Conservation (phyloP, 805 yeast genomes). For the Ogataea sp. region DNA sequence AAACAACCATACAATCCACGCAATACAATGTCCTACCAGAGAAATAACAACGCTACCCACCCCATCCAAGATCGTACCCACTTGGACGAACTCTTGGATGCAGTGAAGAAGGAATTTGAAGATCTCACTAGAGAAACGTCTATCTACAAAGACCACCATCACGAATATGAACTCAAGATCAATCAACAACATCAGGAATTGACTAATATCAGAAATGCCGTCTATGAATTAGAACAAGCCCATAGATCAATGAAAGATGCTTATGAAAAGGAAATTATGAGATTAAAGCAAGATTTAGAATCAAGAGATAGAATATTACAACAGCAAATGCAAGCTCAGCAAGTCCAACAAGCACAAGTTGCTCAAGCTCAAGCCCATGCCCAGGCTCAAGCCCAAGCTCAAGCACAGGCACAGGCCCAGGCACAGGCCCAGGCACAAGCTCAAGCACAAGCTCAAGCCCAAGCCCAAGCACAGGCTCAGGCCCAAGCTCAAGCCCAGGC, state of each 20-base stretch:
- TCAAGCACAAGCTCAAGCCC: conserved; percentile 12
- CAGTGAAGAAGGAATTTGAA: conserved; percentile 87
- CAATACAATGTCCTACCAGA: conserved; percentile 25
- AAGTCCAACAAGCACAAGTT: conserved; percentile 34
- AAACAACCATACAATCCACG: no score
- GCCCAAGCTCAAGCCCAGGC: conserved; percentile 12
- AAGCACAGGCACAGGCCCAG: conserved; percentile 27
- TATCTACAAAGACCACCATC: conserved; percentile 79
- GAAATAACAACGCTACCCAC: conserved; percentile 14
- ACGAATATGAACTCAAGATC: conserved; percentile 83
- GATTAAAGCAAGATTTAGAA: conserved; percentile 81
- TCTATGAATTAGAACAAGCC: conserved; percentile 87
- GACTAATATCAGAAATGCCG: conserved; percentile 90
- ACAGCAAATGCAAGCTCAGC: conserved; percentile 31
- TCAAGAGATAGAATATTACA: conserved; percentile 57
- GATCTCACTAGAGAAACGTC: conserved; percentile 79
- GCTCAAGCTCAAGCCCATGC: conserved; percentile 27
- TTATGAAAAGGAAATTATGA: conserved; percentile 85
- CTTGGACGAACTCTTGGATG: conserved; percentile 73
- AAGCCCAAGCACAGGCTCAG: conserved; percentile 8
- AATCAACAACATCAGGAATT: conserved; percentile 89
- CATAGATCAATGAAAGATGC: conserved; percentile 94
- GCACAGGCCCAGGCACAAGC: conserved; percentile 19
- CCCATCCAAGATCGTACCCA: conserved; percentile 22
- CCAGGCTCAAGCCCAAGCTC: conserved; percentile 21